Conservation (phyloP, 805 yeast species). For the Candida methanosorbosa region DNA sequence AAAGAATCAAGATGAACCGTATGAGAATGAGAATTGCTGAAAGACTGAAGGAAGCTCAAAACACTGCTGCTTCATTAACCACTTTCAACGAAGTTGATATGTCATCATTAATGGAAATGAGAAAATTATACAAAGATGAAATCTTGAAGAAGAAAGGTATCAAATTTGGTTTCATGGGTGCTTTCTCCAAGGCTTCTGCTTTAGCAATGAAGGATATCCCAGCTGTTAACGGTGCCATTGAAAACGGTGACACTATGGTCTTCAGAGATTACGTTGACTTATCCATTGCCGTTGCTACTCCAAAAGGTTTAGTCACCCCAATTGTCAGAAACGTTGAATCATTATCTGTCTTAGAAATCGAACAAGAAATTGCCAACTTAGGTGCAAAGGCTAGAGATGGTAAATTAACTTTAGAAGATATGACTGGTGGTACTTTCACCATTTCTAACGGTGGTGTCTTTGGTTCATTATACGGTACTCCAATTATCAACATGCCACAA, state of each 20-base stretch:
- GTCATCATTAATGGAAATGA: conserved; percentile 85
- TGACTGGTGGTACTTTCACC: conserved; percentile 99
- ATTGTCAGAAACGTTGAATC: conserved; percentile 96
- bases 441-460: conserved; percentile 99
- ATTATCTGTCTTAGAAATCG: conserved; percentile 78
- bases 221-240: conserved; percentile 92
- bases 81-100: conserved; percentile 98
- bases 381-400: conserved; percentile 96
- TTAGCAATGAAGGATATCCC: conserved; percentile 94
- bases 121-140: conserved; percentile 96
- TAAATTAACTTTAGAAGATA: conserved; percentile 92
- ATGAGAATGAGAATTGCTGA: conserved; percentile 98
- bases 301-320: conserved; percentile 98
- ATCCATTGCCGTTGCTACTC: conserved; percentile 96
- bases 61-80: conserved; percentile 96
- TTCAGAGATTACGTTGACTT: conserved; percentile 95
- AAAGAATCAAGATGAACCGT: conserved; percentile 96
- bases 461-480: conserved; percentile 96
- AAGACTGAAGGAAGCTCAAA: conserved; percentile 98
- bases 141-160: conserved; percentile 86
- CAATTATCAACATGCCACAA: conserved; percentile 97
- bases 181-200: conserved; percentile 88
- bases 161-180: conserved; percentile 98
- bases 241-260: conserved; percentile 83
- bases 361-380: conserved; percentile 70